Conservation (phyloP, 1,284 basidiomycete genomes). For the Blastosporella zonata region DNA sequence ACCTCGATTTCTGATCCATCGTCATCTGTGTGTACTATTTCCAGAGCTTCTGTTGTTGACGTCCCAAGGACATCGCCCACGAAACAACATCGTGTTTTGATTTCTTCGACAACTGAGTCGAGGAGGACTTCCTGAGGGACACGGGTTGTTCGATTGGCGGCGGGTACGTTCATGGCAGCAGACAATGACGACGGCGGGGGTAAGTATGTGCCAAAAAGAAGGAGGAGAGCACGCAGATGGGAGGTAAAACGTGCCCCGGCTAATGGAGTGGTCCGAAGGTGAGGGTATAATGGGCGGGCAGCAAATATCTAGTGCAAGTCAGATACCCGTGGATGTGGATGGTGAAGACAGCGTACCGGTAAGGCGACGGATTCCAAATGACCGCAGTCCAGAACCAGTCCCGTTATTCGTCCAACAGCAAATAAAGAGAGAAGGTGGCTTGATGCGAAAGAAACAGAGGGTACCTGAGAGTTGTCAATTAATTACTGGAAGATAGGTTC, state of each 20-base stretch:
- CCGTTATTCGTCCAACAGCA: constrained; percentile 85
- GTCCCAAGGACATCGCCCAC: constrained; percentile 55
- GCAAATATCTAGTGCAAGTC: constrained; percentile 70
- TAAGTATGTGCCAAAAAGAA: constrained; percentile 77
- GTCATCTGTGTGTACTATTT: constrained; percentile 41
- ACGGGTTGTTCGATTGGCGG: constrained; percentile 57
- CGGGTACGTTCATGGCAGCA: constrained; percentile 56
- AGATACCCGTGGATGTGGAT: constrained; percentile 1
- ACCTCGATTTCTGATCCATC: constrained; percentile 51
- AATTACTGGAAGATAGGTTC: background rate
- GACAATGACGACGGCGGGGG: constrained; percentile 73
- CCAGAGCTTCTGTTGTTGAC: constrained; percentile 35
- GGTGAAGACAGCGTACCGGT: constrained; percentile 51
- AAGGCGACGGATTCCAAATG: constrained; percentile 86
- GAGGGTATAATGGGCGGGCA: constrained; percentile 80
- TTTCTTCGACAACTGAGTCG: constrained; percentile 74
- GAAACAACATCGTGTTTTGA: constrained; percentile 81
- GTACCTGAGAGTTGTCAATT: constrained; percentile 53
- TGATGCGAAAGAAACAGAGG: constrained; percentile 89
- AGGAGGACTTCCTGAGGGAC: constrained; percentile 76
- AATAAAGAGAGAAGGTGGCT: constrained; percentile 83
- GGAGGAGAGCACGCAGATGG: constrained; percentile 75
- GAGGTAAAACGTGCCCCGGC: constrained; percentile 74
- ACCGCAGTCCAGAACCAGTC: constrained; percentile 90
- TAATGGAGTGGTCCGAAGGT: constrained; percentile 77